Percentiles rank a stretch among this genome's conserved stretches.
phyloP scores from a whole-genome alignment of 306 rosid species.

The Vigna mungo region DNA sequence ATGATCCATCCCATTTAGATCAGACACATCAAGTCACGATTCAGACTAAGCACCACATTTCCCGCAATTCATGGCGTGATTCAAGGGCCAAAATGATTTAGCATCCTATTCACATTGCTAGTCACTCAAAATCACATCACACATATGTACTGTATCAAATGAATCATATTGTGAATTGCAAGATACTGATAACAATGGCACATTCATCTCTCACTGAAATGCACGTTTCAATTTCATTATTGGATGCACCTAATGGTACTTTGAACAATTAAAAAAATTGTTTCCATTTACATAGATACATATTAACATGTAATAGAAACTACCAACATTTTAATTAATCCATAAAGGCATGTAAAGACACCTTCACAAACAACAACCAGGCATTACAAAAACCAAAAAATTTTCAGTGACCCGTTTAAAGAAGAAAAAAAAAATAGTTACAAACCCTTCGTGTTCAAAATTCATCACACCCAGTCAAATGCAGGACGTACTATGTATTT shows the following conservation, averaged over 20 bases:
- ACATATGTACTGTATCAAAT: too few relatives aligned
- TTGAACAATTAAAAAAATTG: neutral
- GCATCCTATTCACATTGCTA: neutral
- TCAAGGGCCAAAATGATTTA: neutral
- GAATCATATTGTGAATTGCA: neutral
- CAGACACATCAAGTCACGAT: neutral
- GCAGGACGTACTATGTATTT: neutral
- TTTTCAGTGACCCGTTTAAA: slow-evolving; percentile 2
- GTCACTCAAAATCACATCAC: neutral
- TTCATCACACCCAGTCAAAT: slow-evolving; percentile 20
- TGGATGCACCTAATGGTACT: slow-evolving; percentile 8
- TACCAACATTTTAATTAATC: neutral
- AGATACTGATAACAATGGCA: neutral
- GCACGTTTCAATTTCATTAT: slow-evolving; percentile 24
- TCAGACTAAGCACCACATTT: neutral
- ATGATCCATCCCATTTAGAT: neutral
- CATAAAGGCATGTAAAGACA: neutral
- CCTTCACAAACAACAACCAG: slow-evolving; percentile 9
- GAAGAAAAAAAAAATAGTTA: neutral
- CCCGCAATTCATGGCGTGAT: neutral
- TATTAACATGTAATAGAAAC: slow-evolving; percentile 10
- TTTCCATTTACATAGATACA: neutral
- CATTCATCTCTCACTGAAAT: slow-evolving; percentile 4
- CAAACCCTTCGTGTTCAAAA: neutral
- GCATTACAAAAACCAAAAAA: neutral